Evolutionary conservation across 139 green algal species (phyloP).

Genomic region (Auxenochlorella protothecoides): DNA sequence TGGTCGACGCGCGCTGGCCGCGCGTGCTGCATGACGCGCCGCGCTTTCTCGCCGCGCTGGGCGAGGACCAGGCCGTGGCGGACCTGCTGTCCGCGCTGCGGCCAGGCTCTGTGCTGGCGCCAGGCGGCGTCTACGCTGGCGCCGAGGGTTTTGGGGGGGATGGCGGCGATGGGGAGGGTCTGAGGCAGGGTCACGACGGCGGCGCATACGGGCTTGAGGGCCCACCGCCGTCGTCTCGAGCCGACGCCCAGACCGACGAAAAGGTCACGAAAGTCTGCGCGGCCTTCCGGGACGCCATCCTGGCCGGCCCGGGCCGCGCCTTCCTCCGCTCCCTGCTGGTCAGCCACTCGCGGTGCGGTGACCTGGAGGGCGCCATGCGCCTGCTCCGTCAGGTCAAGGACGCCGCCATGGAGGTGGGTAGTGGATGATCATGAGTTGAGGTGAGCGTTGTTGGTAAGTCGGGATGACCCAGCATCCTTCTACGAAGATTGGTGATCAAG

Average conservation of each 20-base stretch:
- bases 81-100: slow-evolving; percentile 68
- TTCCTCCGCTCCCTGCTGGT: slow-evolving; percentile 54
- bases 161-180: neutral
- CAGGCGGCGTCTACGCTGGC: slow-evolving; percentile 55
- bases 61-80: slow-evolving; percentile 46
- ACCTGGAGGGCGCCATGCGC: slow-evolving; percentile 62
- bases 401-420: slow-evolving; percentile 24
- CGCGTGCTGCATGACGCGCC: slow-evolving; percentile 39
- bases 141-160: neutral
- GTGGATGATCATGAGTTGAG: neutral
- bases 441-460: neutral
- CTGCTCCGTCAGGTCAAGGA: slow-evolving; percentile 55
- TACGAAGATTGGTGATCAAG: no score
- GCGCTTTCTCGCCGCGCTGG: slow-evolving; percentile 41
- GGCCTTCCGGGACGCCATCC: no score
- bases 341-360: slow-evolving; percentile 23
- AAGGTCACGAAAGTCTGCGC: no score
- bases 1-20: slow-evolving; percentile 84
- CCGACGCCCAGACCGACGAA: no score
- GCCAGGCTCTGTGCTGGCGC: slow-evolving; percentile 24
- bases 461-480: no score
- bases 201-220: no score
- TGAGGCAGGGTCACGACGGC: no score
- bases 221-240: no score
- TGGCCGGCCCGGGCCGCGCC: neutral